Evolutionary conservation across 768 basidiomycete genomes (phyloP), one percentile per base, ranked within the genome.

Genomic region (Ramaria sp.): DNA sequence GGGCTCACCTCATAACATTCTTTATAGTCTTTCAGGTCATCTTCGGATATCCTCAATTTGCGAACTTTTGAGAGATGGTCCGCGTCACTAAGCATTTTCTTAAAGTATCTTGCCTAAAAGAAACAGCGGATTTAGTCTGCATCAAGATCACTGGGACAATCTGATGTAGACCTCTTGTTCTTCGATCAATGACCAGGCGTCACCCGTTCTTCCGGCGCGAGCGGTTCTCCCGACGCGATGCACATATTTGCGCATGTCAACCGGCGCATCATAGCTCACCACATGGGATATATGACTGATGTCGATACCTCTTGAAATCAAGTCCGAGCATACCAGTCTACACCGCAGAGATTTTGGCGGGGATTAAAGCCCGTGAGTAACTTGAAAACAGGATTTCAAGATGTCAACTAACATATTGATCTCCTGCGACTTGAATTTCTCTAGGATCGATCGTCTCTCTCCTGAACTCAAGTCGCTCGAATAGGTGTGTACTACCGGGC

Each of bases 171-270:
- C 88, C 76, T 91, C 88, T 65, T 96, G 94, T 65, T 92, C 87
- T 71, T 98, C 96, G 6, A 98, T 88, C 61, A 98, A 68, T 1
- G 87, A 88, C 95, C 95, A 99, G 1, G 94, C 93, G 59, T 87
- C 79, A 5, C 96, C 96, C 20, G 70, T 69, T 44, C 87, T 75
- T 7, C 96, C 96, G 3, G 96, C 96, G 49, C 96, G 78, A 2
- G 96, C 96, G 5, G 96, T 98, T 42, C 96, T 78, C 20, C 96
- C 96, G 8, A 94, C 95, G 51, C 96, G 85, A 67, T 99, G 96
- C 10, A 99, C 89, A 63, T 99, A 99, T 67, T 98, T 98, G 49
- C 91, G 79, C 80, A 97, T 93, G 66, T 98, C 96, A n/a, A 96
- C 78, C 8, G 96, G 94, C 1, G 81, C 83, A 65, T 99, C 96